Evolutionary conservation across 495 filamentous ascomycete species (phyloP).

Genomic region (Elasticomyces elasticus): DNA sequence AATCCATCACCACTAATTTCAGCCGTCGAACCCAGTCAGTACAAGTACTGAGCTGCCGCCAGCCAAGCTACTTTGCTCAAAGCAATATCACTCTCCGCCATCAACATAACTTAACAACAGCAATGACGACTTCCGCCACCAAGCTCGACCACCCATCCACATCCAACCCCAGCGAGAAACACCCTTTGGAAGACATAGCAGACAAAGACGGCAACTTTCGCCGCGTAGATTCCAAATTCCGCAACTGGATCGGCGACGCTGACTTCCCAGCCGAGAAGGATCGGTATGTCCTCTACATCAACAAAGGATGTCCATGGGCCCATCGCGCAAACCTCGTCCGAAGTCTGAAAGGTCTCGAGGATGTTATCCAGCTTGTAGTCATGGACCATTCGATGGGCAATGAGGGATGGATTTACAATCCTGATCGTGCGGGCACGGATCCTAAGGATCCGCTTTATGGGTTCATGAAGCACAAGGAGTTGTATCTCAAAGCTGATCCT

Average conservation of each 20-base stretch:
- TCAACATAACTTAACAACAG: not conserved
- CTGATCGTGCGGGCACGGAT: slow-evolving; percentile 19
- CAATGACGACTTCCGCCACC: slow-evolving; percentile 1
- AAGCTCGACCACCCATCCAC: not conserved
- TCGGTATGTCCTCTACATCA: slow-evolving; percentile 73
- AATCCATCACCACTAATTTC: too few relatives aligned
- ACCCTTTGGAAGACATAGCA: not conserved
- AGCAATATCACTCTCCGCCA: not conserved
- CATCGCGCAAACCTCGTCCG: slow-evolving; percentile 66
- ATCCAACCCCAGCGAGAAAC: not conserved
- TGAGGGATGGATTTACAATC: slow-evolving; percentile 65
- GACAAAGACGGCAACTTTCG: slow-evolving; percentile 14
- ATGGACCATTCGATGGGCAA: slow-evolving; percentile 50
- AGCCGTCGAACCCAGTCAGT: too few relatives aligned
- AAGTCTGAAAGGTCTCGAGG: slow-evolving; percentile 68
- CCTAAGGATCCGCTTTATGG: slow-evolving; percentile 32
- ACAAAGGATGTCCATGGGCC: slow-evolving; percentile 73
- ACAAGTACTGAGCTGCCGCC: not conserved
- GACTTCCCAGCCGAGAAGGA: slow-evolving; percentile 61
- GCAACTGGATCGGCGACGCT: slow-evolving; percentile 22
- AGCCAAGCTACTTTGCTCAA: not conserved
- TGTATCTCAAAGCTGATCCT: slow-evolving; percentile 53
- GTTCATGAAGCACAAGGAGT: slow-evolving; percentile 47
- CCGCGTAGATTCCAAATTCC: slow-evolving; percentile 23
- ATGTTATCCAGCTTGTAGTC: slow-evolving; percentile 56